Evolutionary conservation across 768 basidiomycete genomes (phyloP), one percentile per base, ranked within the genome.

Genomic region (Punctularia strigosozonata): DNA sequence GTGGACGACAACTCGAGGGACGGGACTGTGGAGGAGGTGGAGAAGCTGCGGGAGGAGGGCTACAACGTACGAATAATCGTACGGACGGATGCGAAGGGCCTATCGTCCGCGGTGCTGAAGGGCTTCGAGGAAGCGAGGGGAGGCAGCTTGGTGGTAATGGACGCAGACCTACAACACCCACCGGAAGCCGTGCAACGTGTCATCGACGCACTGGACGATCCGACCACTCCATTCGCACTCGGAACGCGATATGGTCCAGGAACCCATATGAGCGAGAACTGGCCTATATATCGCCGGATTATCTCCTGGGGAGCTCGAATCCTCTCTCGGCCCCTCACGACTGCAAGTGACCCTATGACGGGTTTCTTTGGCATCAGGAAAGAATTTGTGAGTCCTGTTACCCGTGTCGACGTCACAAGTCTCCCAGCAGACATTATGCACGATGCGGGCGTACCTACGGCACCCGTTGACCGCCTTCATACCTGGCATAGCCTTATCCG

Each of bases 1-100:
- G 54, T 55, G 8, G 54, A 55, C 43, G 54, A 55, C 47, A 55
- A 55, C 45, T 55, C 53, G 36, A 45, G 54, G 24, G 54, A 53
- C 41, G 51, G 51, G 19, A 51, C 51, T 26, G 51, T 47, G 13
- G 51, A 55, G 42, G 50, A 42, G 25, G 53, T 55, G 22, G 42
- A 48, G 10, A 23, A 26, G n/a, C 49, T 55, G 19, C 50, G 49
- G 33, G 50, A 43, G n/a, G 51, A 55, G 41, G 51, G 54, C 28
- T 55, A 49, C 44, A 53, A 52, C 30, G 54, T 53, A 37, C 51
- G 54, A 43, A 55, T 55, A 44, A 48, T 55, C 23, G 51, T 55
- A 14, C 44, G 54, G 15, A 55, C 54, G 23, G 51, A 50, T 2
- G 54, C 52, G 46, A 46, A 51, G 32, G 54, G 54, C 5, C 46